Evolutionary conservation across 1,139 yeast genomes (phyloP).

Genomic region (Pichia sp.): DNA sequence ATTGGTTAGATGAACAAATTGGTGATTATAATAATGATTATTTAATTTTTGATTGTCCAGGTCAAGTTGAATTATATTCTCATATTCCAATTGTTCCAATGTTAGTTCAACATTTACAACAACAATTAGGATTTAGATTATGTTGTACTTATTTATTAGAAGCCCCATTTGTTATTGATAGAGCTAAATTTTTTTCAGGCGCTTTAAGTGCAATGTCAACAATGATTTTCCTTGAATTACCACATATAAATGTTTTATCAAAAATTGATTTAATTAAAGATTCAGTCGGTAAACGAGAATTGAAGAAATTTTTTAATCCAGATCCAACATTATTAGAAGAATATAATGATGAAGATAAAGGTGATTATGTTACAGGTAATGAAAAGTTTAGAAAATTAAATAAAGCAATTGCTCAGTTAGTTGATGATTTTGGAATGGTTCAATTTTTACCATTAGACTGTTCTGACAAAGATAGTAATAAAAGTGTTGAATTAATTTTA

Average conservation of each 20-base stretch:
- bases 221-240: conserved; percentile 89
- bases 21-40: conserved; percentile 94
- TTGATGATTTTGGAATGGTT: conserved; percentile 98
- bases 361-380: conserved; percentile 37
- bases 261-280: conserved; percentile 81
- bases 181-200: conserved; percentile 89
- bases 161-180: conserved; percentile 88
- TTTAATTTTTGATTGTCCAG: conserved; percentile 94
- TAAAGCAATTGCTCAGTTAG: conserved; percentile 76
- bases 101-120: conserved; percentile 75
- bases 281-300: conserved; percentile 62
- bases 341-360: conserved; percentile 33
- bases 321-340: conserved; percentile 70
- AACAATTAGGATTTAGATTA: conserved; percentile 70
- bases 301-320: conserved; percentile 83
- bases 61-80: conserved; percentile 92
- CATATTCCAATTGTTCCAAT: conserved; percentile 92
- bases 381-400: conserved; percentile 74
- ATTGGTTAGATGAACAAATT: conserved; percentile 94
- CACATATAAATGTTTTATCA: conserved; percentile 85
- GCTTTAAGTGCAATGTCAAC: conserved; percentile 97
- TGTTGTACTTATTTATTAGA: conserved; percentile 92
- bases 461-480: conserved; percentile 53
- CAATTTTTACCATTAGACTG: conserved; percentile 90
- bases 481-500: conserved; percentile 73